Base-by-base conservation (phyloP, 1,284 basidiomycete genomes). In the Melampsora occidentalis region DNA sequence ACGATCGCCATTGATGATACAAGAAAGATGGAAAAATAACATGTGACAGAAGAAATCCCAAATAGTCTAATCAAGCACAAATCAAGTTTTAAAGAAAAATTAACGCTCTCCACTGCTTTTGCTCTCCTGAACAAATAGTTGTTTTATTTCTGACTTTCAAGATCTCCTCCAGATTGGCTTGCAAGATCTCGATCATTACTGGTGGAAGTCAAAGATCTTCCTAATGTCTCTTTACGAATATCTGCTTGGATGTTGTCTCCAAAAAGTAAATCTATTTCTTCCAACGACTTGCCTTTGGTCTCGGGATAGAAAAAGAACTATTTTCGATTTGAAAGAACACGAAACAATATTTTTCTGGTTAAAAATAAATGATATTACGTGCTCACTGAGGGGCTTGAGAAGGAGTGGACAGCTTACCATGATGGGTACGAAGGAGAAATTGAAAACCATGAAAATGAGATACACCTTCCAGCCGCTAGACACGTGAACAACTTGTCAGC, bases 381-480 rank as follows among this genome's bases (percentile, higher is more conserved):
- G 46, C 46, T 18, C 46, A 46, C 46, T 46, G 46, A 46, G 18
- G 46, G 12, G 46, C 16, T 46, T 16, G 48, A 25, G 48, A 14
- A 33, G 12, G 25, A 10, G 14, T 51, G n/a, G 18, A 31, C 9
- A 1, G 35, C 67, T 63, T 22, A 76, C 73, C 73, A 79, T 79
- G 39, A 79, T 69, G 5, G 77, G 79, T 0, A 77, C 67, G 35
- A 78, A 78, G 16, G 75, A 75, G 22, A 68, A 71, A 61, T 79
- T 79, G 49, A 78, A 79, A 22, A 67, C 42, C 57, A 76, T 64
- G 75, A 79, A 78, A 31, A 82, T 78, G 57, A 82, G 81, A 79
- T 82, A 83, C 57, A 80, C 81, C 67, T 80, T 81, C 75, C 79
- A 83, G 1, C 80, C 79, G 20, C 82, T 80, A 48, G 33, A 42